Percentiles rank a stretch among this genome's conserved stretches.
These are phyloP conservation scores for Graphilbum fragrans DNA, from an alignment of 2,329 filamentous ascomycete genomes.

Conservation along the genomic window DNA sequence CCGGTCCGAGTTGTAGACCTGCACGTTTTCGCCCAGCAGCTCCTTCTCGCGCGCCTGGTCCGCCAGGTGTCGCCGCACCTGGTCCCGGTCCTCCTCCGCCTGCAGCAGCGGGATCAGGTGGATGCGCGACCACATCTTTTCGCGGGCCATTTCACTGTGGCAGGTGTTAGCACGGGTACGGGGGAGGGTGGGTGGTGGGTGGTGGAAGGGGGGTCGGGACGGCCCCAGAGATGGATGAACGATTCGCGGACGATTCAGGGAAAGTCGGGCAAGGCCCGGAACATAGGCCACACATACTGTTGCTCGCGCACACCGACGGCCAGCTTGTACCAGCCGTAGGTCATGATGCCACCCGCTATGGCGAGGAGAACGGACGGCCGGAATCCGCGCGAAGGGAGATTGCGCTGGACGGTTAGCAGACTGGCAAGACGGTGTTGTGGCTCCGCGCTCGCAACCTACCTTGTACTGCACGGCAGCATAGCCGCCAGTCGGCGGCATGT, in stretches of 20 bases:
- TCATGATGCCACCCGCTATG: constrained; percentile 67
- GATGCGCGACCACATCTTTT: constrained; percentile 98
- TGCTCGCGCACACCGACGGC: constrained; percentile 77
- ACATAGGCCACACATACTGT: constrained; percentile 50
- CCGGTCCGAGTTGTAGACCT: constrained; percentile 76
- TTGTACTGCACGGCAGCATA: constrained; percentile 97
- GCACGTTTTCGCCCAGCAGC: constrained; percentile 70
- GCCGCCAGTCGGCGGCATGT: constrained; percentile 91
- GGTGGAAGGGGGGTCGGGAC: too few relatives aligned
- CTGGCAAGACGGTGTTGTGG: constrained; percentile 11
- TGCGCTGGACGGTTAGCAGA: constrained; percentile 46
- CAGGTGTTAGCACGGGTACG: constrained; percentile 1
- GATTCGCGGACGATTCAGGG: not conserved
- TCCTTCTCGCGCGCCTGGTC: constrained; percentile 86
- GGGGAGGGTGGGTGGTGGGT: not conserved
- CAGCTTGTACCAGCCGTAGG: constrained; percentile 81
- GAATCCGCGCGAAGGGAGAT: constrained; percentile 85
- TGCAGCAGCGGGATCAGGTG: constrained; percentile 88
- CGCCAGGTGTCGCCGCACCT: constrained; percentile 75
- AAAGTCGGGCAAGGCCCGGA: not conserved
- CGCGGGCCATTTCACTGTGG: constrained; percentile 75
- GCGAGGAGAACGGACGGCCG: constrained; percentile 68
- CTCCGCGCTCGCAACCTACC: constrained; percentile 34
- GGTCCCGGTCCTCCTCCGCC: constrained; percentile 92
- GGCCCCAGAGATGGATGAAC: not conserved